Evolutionary conservation across 2,329 filamentous ascomycete genomes (phyloP).

Genomic region (Botrytis tulipae): DNA sequence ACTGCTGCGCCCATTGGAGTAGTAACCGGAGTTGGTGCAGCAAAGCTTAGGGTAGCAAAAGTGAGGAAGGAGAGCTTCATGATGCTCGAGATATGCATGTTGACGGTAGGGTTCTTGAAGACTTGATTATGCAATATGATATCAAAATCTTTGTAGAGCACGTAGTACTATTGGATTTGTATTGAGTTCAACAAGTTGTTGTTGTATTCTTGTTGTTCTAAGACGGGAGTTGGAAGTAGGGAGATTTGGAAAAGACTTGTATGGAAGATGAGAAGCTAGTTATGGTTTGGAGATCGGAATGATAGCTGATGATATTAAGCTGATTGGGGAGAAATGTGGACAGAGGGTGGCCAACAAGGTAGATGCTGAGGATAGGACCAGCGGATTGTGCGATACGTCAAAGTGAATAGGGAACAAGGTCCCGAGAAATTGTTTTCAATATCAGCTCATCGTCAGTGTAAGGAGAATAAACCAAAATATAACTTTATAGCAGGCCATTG

Average conservation of each 20-base stretch:
- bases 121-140: not conserved
- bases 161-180: not conserved
- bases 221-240: not conserved
- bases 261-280: not conserved
- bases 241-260: not conserved
- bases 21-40: not conserved
- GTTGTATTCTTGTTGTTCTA: not conserved
- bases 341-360: not conserved
- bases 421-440: not conserved
- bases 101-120: not conserved
- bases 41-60: not conserved
- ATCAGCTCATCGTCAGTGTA: not conserved
- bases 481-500: not conserved
- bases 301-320: not conserved
- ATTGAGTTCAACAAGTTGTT: too few relatives aligned
- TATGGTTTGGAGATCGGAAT: not conserved
- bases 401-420: not conserved
- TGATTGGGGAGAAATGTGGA: not conserved
- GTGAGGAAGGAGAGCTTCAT: not conserved
- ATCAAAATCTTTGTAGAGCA: not conserved
- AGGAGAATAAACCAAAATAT: not conserved
- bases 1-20: not conserved
- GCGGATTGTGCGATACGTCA: not conserved
- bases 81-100: conserved; percentile 1
- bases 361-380: not conserved